These are phyloP conservation scores for Trichoderma koningii DNA, from an alignment of 2,329 filamentous ascomycete genomes.

Conservation along the genomic window DNA sequence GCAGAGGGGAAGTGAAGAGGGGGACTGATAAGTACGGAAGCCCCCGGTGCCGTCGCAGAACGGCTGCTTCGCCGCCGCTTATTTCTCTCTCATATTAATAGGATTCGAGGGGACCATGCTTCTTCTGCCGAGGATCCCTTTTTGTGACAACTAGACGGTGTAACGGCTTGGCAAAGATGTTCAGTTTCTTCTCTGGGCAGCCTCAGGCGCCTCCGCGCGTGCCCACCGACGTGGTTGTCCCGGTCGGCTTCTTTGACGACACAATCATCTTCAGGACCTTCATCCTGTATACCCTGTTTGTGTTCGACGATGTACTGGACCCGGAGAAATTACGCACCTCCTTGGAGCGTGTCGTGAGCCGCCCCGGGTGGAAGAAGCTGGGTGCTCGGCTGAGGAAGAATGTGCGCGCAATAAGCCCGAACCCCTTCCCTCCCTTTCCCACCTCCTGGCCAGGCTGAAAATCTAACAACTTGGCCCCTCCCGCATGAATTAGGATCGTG, in stretches of 20 bases:
- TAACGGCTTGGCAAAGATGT: not conserved
- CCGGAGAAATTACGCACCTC: slow-evolving; percentile 41
- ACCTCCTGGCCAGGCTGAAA: slow-evolving; percentile 28
- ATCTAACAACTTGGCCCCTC: not conserved
- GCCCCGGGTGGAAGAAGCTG: slow-evolving; percentile 50
- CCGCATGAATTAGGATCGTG: slow-evolving; percentile 24
- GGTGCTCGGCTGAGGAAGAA: slow-evolving; percentile 45
- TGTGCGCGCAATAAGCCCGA: slow-evolving; percentile 14
- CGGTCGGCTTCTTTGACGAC: slow-evolving; percentile 18
- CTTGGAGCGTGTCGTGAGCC: slow-evolving; percentile 44
- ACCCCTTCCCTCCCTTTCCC: slow-evolving; percentile 36
- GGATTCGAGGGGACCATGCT: not conserved
- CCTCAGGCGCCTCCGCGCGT: slow-evolving; percentile 1
- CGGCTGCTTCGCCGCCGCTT: not conserved
- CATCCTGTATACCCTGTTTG: slow-evolving; percentile 10
- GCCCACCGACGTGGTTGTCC: slow-evolving; percentile 5
- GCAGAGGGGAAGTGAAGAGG: not conserved
- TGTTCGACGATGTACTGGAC: slow-evolving; percentile 52
- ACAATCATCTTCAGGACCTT: slow-evolving; percentile 14
- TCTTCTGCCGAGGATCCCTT: not conserved
- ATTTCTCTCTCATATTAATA: not conserved
- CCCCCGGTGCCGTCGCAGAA: not conserved
- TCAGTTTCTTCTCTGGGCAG: not conserved
- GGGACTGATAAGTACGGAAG: not conserved
- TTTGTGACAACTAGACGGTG: not conserved